Conservation (phyloP, 192 early-diverging fungal species). For the Rhizophagus clarus region DNA sequence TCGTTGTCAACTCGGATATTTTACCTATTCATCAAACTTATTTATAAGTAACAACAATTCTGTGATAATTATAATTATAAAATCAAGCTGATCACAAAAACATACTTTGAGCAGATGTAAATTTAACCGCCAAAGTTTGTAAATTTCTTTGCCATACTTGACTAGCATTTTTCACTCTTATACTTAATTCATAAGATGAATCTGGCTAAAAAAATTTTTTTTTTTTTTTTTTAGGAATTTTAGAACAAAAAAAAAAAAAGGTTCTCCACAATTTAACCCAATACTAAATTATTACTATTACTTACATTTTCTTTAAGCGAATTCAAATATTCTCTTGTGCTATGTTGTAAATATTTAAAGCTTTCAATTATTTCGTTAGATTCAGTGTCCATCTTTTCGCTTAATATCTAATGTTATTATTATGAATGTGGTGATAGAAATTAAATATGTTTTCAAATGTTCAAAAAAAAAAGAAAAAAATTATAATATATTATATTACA, state of each 20-base stretch:
- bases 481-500: not conserved
- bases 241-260: not conserved
- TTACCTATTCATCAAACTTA: not conserved
- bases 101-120: conserved; percentile 36
- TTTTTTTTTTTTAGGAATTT: not conserved
- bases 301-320: conserved; percentile 29
- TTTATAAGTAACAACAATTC: conserved; percentile 11
- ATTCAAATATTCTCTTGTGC: conserved; percentile 17
- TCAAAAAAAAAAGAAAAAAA: not conserved
- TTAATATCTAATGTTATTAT: conserved; percentile 20
- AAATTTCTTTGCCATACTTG: conserved; percentile 28
- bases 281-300: no score
- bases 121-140: conserved; percentile 17
- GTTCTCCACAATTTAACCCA: not conserved
- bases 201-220: not conserved
- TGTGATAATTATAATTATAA: not conserved
- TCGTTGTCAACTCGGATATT: conserved; percentile 24
- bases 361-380: conserved; percentile 35
- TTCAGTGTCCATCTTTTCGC: conserved; percentile 33
- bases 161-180: conserved; percentile 25
- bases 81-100: not conserved
- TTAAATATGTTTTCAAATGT: not conserved
- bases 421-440: not conserved
- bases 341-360: conserved; percentile 25
- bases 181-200: not conserved